phyloP scores from a whole-genome alignment of 352 stramenopile genomes.

The Phytophthora gonapodyides region DNA sequence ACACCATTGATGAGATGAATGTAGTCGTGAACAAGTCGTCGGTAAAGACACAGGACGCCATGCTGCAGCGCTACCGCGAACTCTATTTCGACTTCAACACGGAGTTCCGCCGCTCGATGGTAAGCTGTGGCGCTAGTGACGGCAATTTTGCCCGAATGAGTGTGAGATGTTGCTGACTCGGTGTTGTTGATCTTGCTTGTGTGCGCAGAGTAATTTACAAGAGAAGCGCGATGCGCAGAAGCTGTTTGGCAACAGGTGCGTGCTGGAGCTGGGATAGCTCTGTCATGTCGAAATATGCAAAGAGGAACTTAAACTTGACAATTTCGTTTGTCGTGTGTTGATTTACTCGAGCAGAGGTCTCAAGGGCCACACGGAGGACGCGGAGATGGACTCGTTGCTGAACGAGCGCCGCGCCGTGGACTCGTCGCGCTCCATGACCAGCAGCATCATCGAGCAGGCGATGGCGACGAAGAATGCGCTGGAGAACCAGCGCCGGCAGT shows the following conservation, averaged over 20 bases:
- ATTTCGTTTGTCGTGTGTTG: neutral
- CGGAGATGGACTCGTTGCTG: constrained; percentile 78
- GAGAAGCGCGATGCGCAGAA: constrained; percentile 85
- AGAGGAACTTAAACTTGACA: neutral
- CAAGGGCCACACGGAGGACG: constrained; percentile 58
- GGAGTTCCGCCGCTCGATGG: constrained; percentile 93
- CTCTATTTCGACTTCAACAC: constrained; percentile 96
- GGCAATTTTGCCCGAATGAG: constrained; percentile 1
- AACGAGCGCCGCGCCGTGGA: constrained; percentile 82
- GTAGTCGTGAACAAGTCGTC: constrained; percentile 68
- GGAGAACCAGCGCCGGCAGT: constrained; percentile 87
- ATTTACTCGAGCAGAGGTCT: constrained; percentile 35
- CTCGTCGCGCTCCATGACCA: constrained; percentile 79
- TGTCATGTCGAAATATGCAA: neutral
- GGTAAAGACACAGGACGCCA: constrained; percentile 81
- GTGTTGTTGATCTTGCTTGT: constrained; percentile 8
- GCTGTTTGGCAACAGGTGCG: constrained; percentile 79
- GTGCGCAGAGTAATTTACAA: constrained; percentile 66
- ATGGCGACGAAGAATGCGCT: constrained; percentile 88
- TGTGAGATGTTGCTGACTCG: neutral
- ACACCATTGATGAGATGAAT: constrained; percentile 89
- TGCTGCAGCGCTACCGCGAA: constrained; percentile 95
- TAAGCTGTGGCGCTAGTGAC: constrained; percentile 21
- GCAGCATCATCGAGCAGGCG: constrained; percentile 89
- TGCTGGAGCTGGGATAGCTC: neutral